phyloP scores from a whole-genome alignment of 179 eudicot genomes.

The Actinidia chinensis region DNA sequence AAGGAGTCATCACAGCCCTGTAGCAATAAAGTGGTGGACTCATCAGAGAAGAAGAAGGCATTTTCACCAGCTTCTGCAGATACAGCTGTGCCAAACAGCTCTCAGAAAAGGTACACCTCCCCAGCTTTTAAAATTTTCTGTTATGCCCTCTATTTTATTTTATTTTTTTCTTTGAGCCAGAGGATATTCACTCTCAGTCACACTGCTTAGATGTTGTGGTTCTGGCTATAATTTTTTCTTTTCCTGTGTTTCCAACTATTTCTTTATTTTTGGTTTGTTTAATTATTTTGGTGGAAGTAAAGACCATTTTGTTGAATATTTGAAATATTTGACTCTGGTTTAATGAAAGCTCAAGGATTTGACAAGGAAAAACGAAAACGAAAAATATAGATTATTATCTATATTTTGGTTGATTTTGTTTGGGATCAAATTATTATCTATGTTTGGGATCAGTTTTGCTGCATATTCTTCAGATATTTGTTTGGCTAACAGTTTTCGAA shows the following conservation, averaged over 20 bases:
- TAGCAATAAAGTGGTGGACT: conserved; percentile 36
- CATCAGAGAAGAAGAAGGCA: conserved; percentile 44
- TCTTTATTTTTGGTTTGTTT: background rate
- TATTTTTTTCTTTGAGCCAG: conserved; percentile 27
- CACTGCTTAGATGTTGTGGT: conserved; percentile 33
- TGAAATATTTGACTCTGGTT: too few relatives aligned
- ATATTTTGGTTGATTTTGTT: too few relatives aligned
- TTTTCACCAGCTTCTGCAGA: conserved; percentile 53
- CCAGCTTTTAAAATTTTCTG: conserved; percentile 18
- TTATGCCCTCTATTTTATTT: conserved; percentile 6
- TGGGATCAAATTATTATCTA: too few relatives aligned
- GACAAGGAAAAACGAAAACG: too few relatives aligned
- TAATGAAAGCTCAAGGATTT: too few relatives aligned
- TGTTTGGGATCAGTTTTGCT: too few relatives aligned
- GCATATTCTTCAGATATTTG: too few relatives aligned
- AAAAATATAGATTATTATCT: too few relatives aligned
- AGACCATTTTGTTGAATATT: background rate
- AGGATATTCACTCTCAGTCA: conserved; percentile 43
- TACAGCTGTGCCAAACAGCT: conserved; percentile 61
- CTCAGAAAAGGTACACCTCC: conserved; percentile 77
- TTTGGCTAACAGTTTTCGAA: too few relatives aligned
- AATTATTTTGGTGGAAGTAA: background rate
- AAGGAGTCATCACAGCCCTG: conserved; percentile 62
- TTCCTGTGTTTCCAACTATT: conserved; percentile 12
- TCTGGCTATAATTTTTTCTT: conserved; percentile 29